Conservation (phyloP, 805 yeast genomes). For the Cyberlindnera mrakii region DNA sequence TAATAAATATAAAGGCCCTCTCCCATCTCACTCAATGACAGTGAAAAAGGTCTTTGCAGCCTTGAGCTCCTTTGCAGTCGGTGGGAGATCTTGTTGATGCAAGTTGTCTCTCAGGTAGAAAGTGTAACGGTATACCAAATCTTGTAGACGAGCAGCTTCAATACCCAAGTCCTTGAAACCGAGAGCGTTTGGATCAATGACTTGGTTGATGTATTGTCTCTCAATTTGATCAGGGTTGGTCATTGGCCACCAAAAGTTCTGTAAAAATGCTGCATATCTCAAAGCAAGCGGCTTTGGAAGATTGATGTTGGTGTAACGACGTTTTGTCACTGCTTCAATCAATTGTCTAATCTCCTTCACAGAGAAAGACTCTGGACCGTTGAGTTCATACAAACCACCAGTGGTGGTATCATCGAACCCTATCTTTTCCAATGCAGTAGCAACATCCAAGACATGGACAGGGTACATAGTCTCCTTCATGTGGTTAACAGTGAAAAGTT, state of each 20-base stretch:
- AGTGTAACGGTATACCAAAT: slow-evolving; percentile 41
- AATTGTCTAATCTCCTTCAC: slow-evolving; percentile 61
- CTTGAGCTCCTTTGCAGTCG: slow-evolving; percentile 28
- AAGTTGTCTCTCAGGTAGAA: slow-evolving; percentile 26
- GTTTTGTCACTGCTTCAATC: slow-evolving; percentile 55
- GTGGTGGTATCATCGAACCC: slow-evolving; percentile 77
- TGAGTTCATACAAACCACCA: slow-evolving; percentile 70
- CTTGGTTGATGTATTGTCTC: slow-evolving; percentile 66
- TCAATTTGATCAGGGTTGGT: slow-evolving; percentile 68
- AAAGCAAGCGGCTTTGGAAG: slow-evolving; percentile 34
- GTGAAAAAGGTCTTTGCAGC: slow-evolving; percentile 20
- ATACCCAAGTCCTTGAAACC: slow-evolving; percentile 71
- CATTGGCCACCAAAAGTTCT: slow-evolving; percentile 38
- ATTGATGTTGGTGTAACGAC: slow-evolving; percentile 31
- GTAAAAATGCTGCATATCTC: slow-evolving; percentile 29
- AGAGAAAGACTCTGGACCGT: slow-evolving; percentile 63
- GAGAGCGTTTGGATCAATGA: slow-evolving; percentile 50
- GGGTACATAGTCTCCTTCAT: slow-evolving; percentile 62
- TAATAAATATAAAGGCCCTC: slow-evolving; percentile 6
- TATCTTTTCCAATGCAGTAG: slow-evolving; percentile 69
- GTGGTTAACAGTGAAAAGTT: slow-evolving; percentile 61
- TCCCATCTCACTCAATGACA: slow-evolving; percentile 1
- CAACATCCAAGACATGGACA: slow-evolving; percentile 72
- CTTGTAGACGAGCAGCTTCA: slow-evolving; percentile 46
- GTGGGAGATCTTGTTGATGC: slow-evolving; percentile 37